Percentiles rank a stretch among this genome's conserved stretches.
Conservation (phyloP, 352 stramenopile genomes). For the Elongisporangium prolatum region DNA sequence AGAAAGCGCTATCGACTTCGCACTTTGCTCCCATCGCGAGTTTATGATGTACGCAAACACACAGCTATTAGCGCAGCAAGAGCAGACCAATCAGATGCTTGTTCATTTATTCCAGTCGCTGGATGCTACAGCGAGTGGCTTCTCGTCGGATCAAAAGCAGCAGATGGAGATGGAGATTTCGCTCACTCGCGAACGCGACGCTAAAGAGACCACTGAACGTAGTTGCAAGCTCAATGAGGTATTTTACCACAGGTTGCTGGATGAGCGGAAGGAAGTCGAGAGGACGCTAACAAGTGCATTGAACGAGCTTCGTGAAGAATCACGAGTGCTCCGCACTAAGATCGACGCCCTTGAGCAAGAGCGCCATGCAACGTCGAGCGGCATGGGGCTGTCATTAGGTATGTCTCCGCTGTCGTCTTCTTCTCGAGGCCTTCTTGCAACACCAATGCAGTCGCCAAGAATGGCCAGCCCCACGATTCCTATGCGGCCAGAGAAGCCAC, state of each 20-base stretch:
- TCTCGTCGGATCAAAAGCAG: slow-evolving; percentile 26
- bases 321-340: slow-evolving; percentile 22
- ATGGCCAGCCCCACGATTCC: slow-evolving; percentile 19
- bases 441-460: slow-evolving; percentile 2
- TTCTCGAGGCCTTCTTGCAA: slow-evolving; percentile 5
- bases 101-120: slow-evolving; percentile 23
- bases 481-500: slow-evolving; percentile 49
- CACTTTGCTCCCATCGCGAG: slow-evolving; percentile 50
- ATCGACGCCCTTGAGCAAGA: slow-evolving; percentile 41
- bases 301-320: slow-evolving; percentile 31
- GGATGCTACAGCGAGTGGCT: slow-evolving; percentile 18
- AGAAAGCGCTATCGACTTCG: slow-evolving; percentile 50
- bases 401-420: slow-evolving; percentile 5
- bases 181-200: slow-evolving; percentile 20
- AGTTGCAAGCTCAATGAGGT: slow-evolving; percentile 37
- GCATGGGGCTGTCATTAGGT: slow-evolving; percentile 1
- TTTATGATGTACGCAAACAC: slow-evolving; percentile 40
- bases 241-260: slow-evolving; percentile 33
- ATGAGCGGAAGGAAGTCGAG: slow-evolving; percentile 56
- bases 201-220: slow-evolving; percentile 24
- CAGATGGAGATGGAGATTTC: slow-evolving; percentile 45
- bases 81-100: slow-evolving; percentile 18
- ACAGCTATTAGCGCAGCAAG: slow-evolving; percentile 26
- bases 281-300: slow-evolving; percentile 27
- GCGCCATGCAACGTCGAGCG: slow-evolving; percentile 11